Percentiles rank a stretch among this genome's conserved stretches.
Conservation (phyloP, 352 stramenopile genomes). For the Globisporangium irregulare region DNA sequence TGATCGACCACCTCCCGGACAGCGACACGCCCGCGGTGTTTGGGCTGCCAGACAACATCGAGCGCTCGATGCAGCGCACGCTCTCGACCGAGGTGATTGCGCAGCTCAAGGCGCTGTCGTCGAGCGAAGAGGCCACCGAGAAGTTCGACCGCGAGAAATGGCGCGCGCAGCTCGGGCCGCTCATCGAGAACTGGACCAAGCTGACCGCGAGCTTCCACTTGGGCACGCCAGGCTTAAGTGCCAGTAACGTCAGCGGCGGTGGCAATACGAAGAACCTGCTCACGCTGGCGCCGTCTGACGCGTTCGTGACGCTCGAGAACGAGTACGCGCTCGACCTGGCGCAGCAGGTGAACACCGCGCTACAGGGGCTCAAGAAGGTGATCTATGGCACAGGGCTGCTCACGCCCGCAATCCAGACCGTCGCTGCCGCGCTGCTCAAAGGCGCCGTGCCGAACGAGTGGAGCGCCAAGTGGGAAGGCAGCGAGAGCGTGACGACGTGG, state of each 20-base stretch:
- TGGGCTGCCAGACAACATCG: constrained; percentile 93
- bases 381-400: constrained; percentile 90
- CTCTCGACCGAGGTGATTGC: constrained; percentile 79
- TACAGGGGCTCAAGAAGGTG: constrained; percentile 86
- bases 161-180: constrained; percentile 81
- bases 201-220: constrained; percentile 62
- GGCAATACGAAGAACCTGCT: constrained; percentile 34
- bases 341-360: constrained; percentile 60
- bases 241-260: too few species aligned
- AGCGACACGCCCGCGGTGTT: constrained; percentile 84
- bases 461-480: constrained; percentile 82
- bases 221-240: constrained; percentile 17
- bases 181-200: constrained; percentile 90
- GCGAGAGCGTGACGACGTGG: constrained; percentile 70
- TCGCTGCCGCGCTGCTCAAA: constrained; percentile 73
- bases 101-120: constrained; percentile 83
- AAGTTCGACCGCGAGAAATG: constrained; percentile 93
- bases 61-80: constrained; percentile 91
- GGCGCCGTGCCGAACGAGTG: constrained; percentile 76
- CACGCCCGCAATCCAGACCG: constrained; percentile 84
- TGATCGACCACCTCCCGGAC: constrained; percentile 77
- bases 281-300: constrained; percentile 72
- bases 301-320: constrained; percentile 91
- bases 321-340: constrained; percentile 74
- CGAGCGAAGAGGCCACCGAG: constrained; percentile 46